Evolutionary conservation across 495 filamentous ascomycete genomes (phyloP).

Genomic region (Articulospora tetracladia): DNA sequence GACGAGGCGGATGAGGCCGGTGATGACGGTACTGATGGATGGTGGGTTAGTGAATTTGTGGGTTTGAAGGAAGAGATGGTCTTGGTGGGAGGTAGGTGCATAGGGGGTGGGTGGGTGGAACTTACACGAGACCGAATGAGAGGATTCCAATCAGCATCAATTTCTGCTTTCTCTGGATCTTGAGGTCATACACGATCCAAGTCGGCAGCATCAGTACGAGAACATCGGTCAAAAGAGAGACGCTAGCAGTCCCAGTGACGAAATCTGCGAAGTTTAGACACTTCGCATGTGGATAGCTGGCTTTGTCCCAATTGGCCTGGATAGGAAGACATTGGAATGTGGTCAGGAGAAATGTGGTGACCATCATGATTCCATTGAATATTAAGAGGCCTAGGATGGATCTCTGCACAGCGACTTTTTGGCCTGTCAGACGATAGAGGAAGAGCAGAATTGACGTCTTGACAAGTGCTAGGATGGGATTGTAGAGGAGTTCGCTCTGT

Average conservation of each 20-base stretch:
- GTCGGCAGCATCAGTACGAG: slow-evolving; percentile 44
- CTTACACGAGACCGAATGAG: slow-evolving; percentile 38
- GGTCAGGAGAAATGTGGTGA: not conserved
- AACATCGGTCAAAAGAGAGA: slow-evolving; percentile 45
- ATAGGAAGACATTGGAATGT: slow-evolving; percentile 8
- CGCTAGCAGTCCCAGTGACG: slow-evolving; percentile 19
- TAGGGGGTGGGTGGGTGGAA: too few species aligned
- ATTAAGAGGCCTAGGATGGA: slow-evolving; percentile 22
- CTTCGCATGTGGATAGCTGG: not conserved
- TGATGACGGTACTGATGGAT: slow-evolving; percentile 2
- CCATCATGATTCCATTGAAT: not conserved
- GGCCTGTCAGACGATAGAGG: slow-evolving; percentile 39
- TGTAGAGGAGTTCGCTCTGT: slow-evolving; percentile 40
- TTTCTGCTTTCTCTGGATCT: slow-evolving; percentile 40
- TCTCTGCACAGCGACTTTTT: slow-evolving; percentile 11
- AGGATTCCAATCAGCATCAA: slow-evolving; percentile 41
- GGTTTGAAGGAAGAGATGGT: too few species aligned
- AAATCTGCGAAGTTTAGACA: slow-evolving; percentile 1
- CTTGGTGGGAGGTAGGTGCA: too few species aligned
- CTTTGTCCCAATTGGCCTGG: not conserved
- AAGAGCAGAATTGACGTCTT: slow-evolving; percentile 51
- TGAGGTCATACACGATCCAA: slow-evolving; percentile 42
- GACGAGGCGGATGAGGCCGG: not conserved
- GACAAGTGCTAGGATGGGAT: slow-evolving; percentile 45
- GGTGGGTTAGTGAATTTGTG: not conserved